Percentiles rank a stretch among this genome's conserved stretches.
Evolutionary conservation across 192 early-diverging fungal species (phyloP).

Genomic region (Irineochytrium annulatum): DNA sequence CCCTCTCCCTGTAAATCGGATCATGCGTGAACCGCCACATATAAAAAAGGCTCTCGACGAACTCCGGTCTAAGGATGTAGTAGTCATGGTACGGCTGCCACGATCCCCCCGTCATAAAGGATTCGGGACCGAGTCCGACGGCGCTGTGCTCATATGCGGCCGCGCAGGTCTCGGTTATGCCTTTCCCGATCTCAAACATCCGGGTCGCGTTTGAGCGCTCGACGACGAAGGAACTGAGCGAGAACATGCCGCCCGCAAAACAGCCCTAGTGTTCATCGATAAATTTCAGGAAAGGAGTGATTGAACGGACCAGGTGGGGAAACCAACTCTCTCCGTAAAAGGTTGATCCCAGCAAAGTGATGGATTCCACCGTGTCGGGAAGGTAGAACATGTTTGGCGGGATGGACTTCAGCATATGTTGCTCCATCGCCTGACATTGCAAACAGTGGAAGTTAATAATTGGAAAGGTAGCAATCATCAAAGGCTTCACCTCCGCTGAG

Average conservation of each 20-base stretch:
- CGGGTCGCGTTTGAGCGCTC: background rate
- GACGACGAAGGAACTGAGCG: background rate
- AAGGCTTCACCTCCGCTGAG: background rate
- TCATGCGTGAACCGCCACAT: constrained; percentile 51
- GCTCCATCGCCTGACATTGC: constrained; percentile 3
- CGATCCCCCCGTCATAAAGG: background rate
- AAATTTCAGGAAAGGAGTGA: no score
- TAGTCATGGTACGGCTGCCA: background rate
- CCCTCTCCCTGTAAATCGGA: constrained; percentile 45
- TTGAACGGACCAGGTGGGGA: no score
- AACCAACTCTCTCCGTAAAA: constrained; percentile 24
- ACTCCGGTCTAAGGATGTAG: constrained; percentile 27
- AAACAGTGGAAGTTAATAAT: background rate
- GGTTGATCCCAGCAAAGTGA: constrained; percentile 26
- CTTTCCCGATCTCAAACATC: background rate
- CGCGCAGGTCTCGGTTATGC: background rate
- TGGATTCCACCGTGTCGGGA: constrained; percentile 17
- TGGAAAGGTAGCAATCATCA: background rate
- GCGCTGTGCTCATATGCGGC: background rate
- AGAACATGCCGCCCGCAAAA: background rate
- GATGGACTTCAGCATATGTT: background rate
- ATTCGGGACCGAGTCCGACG: background rate
- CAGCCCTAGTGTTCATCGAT: background rate
- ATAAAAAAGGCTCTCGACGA: constrained; percentile 51
- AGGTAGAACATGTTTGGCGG: constrained; percentile 1